phyloP scores from a whole-genome alignment of 305 asterid species.

The Ajuga reptans region DNA sequence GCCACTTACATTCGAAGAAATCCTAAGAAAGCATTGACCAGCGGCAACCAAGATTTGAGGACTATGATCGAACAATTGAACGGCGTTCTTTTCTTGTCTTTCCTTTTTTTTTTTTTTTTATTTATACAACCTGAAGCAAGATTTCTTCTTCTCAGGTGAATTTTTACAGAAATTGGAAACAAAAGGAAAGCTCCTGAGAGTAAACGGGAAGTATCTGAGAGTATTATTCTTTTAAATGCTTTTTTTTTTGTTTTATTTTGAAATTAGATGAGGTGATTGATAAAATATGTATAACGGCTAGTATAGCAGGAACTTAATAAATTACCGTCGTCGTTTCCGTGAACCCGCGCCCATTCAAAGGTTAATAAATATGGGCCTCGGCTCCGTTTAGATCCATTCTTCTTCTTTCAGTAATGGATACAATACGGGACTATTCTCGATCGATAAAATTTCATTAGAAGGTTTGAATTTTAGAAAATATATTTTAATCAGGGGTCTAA shows the following conservation, averaged over 20 bases:
- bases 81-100: not conserved
- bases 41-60: conserved; percentile 15
- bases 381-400: not conserved
- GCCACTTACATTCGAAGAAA: conserved; percentile 21
- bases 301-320: conserved; percentile 11
- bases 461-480: too few species aligned
- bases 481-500: too few species aligned
- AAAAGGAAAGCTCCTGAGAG: conserved; percentile 24
- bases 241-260: not conserved
- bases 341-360: not conserved
- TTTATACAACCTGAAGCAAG: not conserved
- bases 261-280: not conserved
- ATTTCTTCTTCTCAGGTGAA: conserved; percentile 11
- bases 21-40: conserved; percentile 17
- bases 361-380: not conserved
- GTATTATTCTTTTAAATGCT: not conserved
- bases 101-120: not conserved
- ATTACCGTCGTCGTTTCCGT: conserved; percentile 29
- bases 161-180: conserved; percentile 18
- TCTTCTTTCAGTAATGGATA: too few species aligned
- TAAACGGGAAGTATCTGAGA: not conserved
- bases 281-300: conserved; percentile 43
- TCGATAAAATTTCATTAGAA: too few species aligned
- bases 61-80: not conserved
- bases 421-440: too few species aligned